Base-by-base conservation (phyloP, 306 rosid species). In the Lagenaria siceraria region DNA sequence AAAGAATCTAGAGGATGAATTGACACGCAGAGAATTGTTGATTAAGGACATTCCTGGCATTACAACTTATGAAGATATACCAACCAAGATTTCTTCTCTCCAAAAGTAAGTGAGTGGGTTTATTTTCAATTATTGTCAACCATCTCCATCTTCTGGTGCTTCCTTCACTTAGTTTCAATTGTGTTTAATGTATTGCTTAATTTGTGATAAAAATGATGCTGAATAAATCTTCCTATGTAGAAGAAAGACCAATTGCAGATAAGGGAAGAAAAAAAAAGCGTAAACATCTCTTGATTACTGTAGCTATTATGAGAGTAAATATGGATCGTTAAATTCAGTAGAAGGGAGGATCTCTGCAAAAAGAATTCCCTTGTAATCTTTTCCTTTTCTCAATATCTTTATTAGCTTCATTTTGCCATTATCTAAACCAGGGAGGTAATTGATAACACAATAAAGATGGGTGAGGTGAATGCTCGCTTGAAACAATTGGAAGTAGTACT, bases 401-500 rank as follows among this genome's bases (percentile, higher is more conserved):
- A 35, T 35, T 64, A 5, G 48, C 8, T 19, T 64, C 0, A 17
- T 36, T 64, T 35, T 35, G n/a, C 49, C 72, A 65, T 38, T 71
- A 79, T 85, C 33, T 74, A 64, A 85, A 84, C 83, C 89, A 95
- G 98, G 83, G 96, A 92, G 86, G 87, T 92, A 53, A 84, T 95
- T 76, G 88, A 80, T 79, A 78, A 86, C 89, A 84, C 85, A 10
- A 80, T 77, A 85, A 92, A 86, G 83, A 86, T 83, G 89, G 91
- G 97, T 18, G 97, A 92, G 80, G 87, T 79, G 82, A 83, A 75
- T 84, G 87, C 83, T 17, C 87, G 82, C 79, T 64, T 95, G 88
- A 95, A 92, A 84, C 93, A 95, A 81, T 76, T 92, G 83, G 93
- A 89, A 88, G 93, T 92, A 78, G 92, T 89, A 82, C 82, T 95